phyloP scores from a whole-genome alignment of 441 rosid genomes.

The Adansonia gregorii region DNA sequence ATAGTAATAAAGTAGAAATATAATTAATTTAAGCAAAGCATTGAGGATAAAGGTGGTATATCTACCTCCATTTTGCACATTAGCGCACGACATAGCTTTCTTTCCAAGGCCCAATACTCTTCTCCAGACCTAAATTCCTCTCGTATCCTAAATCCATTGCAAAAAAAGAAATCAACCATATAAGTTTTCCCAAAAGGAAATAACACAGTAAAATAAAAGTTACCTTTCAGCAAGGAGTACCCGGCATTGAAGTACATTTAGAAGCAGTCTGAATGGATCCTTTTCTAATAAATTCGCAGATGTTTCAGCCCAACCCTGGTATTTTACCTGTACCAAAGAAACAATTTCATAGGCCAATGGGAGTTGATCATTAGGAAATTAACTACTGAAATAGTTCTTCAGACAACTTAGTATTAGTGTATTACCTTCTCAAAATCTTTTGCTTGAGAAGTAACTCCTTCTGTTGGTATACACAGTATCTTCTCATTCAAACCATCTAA shows the following conservation, averaged over 20 bases:
- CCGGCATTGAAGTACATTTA: slow-evolving; percentile 52
- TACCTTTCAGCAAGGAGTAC: slow-evolving; percentile 74
- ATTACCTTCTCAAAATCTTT: slow-evolving; percentile 40
- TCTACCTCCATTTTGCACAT: slow-evolving; percentile 52
- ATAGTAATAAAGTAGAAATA: neutral
- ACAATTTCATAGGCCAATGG: slow-evolving; percentile 29
- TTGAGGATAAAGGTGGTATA: neutral
- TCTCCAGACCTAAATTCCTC: slow-evolving; percentile 70
- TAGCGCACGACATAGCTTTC: slow-evolving; percentile 78
- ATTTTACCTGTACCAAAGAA: slow-evolving; percentile 40
- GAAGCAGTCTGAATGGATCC: slow-evolving; percentile 64
- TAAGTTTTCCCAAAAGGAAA: slow-evolving; percentile 20
- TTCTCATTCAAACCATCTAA: slow-evolving; percentile 81
- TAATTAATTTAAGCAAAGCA: neutral
- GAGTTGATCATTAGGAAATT: slow-evolving; percentile 30
- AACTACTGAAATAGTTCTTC: slow-evolving; percentile 17
- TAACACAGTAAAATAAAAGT: neutral
- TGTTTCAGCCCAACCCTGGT: slow-evolving; percentile 31
- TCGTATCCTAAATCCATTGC: slow-evolving; percentile 50
- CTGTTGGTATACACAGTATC: slow-evolving; percentile 45
- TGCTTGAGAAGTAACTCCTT: slow-evolving; percentile 34
- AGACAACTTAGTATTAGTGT: slow-evolving; percentile 12
- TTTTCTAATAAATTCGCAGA: slow-evolving; percentile 37
- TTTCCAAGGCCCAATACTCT: slow-evolving; percentile 89
- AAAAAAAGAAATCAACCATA: slow-evolving; percentile 18